Base-by-base conservation (phyloP, 306 rosid species). In the Albizia julibrissin region DNA sequence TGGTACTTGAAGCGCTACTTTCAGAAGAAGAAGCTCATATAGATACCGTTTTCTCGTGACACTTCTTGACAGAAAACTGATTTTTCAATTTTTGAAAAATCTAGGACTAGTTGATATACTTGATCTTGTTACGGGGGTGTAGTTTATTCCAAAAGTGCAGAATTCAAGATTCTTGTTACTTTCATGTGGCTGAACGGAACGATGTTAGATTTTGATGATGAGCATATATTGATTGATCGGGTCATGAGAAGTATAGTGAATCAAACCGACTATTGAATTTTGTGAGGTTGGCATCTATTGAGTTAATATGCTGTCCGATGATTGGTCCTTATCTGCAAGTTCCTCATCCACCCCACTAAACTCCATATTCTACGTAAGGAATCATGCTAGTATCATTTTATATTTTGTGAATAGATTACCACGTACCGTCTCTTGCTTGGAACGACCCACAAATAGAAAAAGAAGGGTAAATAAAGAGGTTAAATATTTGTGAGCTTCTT, bases 11-110 rank as follows among this genome's bases (percentile, higher is more conserved):
- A 84, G 78, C 83, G 80, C 49, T 90, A 34, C 82, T 88, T 88
- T 62, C 79, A 49, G 72, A 91, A 88, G 89, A 91, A 91, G 90
- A 91, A 91, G 87, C 93, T 91, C 84, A 91, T 91, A 84, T 91
- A 89, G 84, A 82, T 47, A 56, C 40, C 79, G 69, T 68, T 77
- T 46, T 75, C 15, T 70, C 3, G 2, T 65, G 67, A 54, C 54
- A 29, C 67, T 79, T 37, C 76, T 62, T n/a, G 66, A 59, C 74
- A 58, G 65, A 84, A 78, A 40, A 56, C 65, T 56, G 52, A 50
- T 75, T 34, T 81, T 69, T 74, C 56, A 19, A 58, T 71, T 75
- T 77, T 69, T 68, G 46, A 75, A 83, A 88, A 81, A 44, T 67
- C 64, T 68, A 59, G 81, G 67, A 72, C 59, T 74, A 72, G 42